Evolutionary conservation across 805 yeast genomes (phyloP), one percentile per base, ranked within the genome.

Genomic region (Starmerella vaccinii): DNA sequence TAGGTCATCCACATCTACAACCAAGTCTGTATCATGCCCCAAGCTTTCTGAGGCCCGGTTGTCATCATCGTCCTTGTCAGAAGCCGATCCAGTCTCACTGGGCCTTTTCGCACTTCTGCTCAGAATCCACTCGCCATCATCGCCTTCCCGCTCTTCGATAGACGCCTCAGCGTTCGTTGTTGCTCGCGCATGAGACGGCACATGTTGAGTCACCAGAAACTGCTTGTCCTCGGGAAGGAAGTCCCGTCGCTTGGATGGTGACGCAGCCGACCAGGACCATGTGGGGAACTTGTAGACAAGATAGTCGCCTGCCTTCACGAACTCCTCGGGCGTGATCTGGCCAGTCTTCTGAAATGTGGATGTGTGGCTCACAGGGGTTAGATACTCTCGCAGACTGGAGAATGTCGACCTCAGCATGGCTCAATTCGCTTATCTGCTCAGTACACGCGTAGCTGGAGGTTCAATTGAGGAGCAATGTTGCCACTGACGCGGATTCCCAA

Each of bases 261-360:
- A 76, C 1, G 82, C 80, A 3, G 77, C 70, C 2, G 58, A 59
- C 98, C 98, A 92, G 55, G 80, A 79, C 98, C 98, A 92, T 0
- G 97, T 92, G 2, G 98, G 97, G 65, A 92, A 92, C 71, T 83
- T 85, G 66, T 80, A 81, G 29, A 82, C 89, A 51, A 92, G 70
- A 66, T 87, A 92, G 65, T 92, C 97, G 21, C 98, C 98, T 3
- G 98, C 97, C 49, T 71, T 72, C 9, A 88, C 90, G 68, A 92
- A 92, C 65, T 92, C 98, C 49, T 86, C 95, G 1, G 98, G 98
- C 1, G 95, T 85, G 47, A 92, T 81, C 64, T 90, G 92, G 4
- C 98, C 98, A 0, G 96, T 84, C 45, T 74, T 68, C 49, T 79
- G 73, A 69, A 88, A 92, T 16, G 92, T 86, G 23, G 97, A 88